Conservation (phyloP, 176 grass and related monocot species). For the Rhynchospora pubera region DNA sequence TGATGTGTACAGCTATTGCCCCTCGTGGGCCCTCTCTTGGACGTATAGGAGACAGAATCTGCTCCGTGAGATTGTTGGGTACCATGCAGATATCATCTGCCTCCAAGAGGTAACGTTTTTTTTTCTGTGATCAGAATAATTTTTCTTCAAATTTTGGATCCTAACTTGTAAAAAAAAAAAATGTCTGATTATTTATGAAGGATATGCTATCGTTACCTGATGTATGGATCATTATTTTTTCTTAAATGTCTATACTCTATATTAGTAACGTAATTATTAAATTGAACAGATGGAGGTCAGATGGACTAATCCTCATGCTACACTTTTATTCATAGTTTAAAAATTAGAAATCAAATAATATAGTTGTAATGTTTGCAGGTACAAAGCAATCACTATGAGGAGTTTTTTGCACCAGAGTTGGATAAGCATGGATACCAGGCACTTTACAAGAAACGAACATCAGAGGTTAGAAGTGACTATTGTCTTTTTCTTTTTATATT, state of each 20-base stretch:
- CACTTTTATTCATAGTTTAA: not conserved
- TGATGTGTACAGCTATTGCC: constrained; percentile 90
- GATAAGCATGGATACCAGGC: constrained; percentile 99
- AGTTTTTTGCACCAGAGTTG: constrained; percentile 94
- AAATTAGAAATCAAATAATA: not conserved
- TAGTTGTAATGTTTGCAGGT: constrained; percentile 50
- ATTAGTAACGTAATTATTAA: not conserved
- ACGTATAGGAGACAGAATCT: constrained; percentile 96
- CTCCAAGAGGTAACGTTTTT: constrained; percentile 80
- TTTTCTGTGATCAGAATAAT: not conserved
- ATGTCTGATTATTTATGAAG: not conserved
- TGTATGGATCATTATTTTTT: not conserved
- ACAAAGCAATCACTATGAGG: constrained; percentile 84
- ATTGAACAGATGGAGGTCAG: not conserved
- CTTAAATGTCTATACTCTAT: not conserved
- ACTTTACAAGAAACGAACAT: constrained; percentile 95
- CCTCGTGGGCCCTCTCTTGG: constrained; percentile 97
- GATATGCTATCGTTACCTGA: not conserved
- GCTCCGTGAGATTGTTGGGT: constrained; percentile 92
- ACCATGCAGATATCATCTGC: constrained; percentile 98
- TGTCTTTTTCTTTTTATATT: not conserved
- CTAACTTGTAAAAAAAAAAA: not conserved
- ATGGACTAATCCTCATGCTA: constrained; percentile 10
- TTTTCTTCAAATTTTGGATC: constrained; percentile 7
- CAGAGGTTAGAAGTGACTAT: constrained; percentile 43